Evolutionary conservation across 2,329 filamentous ascomycete genomes (phyloP), one percentile per base, ranked within the genome.

Genomic region (Fusarium palustre): DNA sequence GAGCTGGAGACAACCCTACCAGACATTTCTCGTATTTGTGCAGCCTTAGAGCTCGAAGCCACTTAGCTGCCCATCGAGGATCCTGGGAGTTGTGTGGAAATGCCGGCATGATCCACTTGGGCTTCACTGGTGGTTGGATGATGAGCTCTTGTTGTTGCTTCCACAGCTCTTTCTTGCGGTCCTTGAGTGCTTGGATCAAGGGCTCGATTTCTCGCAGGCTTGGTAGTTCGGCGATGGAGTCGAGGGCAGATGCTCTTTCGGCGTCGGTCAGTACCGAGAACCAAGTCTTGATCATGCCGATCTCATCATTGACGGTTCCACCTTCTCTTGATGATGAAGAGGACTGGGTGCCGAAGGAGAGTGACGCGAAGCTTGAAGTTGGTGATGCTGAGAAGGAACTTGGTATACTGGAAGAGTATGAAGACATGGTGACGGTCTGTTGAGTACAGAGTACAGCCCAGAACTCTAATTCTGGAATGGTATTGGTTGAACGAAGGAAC

Each of bases 1-100:
- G 66, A 13, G 64, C 46, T 30, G 72, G 72, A 25, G 72, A 72
- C 60, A 74, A 42, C 13, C 72, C 72, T 18, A 57, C 28, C 20
- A 74, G 36, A 34, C 72, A 74, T 42, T 57, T 65, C 39, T 74
- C 72, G 38, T 74, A 74, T 30, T 75, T 74, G 59, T 74, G 72
- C 25, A 74, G 50, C 36, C 72, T 74, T 55, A 74, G 49, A 42
- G 72, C 69, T 55, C 71, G 68, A 36, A 74, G 61, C 72, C 72
- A 74, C 61, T 75, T 74, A 12, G 69, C 50, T 11, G 69, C 60
- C 72, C 72, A 74, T 34, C 68, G 66, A 38, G 72, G 68, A n/a
- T 74, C 72, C 24, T 70, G 63, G 2, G 72, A 69, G 52, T 49
- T 63, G 45, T 61, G 60, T 31, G 72, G 72, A 28, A 74, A 74